These are phyloP conservation scores for Termitomyces sp. DNA, from an alignment of 768 basidiomycete genomes.

Conservation along the genomic window DNA sequence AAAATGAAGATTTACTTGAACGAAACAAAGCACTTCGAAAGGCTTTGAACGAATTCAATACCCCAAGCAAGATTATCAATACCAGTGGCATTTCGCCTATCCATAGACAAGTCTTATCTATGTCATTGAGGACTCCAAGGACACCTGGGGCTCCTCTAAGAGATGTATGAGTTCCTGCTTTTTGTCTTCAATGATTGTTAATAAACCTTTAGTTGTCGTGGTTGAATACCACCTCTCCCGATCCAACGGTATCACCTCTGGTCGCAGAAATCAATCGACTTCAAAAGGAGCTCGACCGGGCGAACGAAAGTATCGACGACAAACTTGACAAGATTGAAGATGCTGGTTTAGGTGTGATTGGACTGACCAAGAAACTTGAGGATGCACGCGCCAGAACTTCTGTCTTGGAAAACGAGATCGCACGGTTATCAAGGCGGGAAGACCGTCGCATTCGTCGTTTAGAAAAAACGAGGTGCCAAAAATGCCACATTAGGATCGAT, in stretches of 20 bases:
- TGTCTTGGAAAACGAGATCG: slow-evolving; percentile 62
- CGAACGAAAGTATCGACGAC: slow-evolving; percentile 83
- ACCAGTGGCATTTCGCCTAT: slow-evolving; percentile 68
- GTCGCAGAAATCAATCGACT: slow-evolving; percentile 69
- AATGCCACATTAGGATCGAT: slow-evolving; percentile 63
- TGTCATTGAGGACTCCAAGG: slow-evolving; percentile 64
- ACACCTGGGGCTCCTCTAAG: slow-evolving; percentile 75
- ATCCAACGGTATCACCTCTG: slow-evolving; percentile 54
- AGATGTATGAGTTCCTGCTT: slow-evolving; percentile 54
- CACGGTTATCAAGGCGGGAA: slow-evolving; percentile 58
- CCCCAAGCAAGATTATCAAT: slow-evolving; percentile 53
- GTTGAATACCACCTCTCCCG: slow-evolving; percentile 56
- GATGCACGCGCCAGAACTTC: slow-evolving; percentile 58
- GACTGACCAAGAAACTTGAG: slow-evolving; percentile 62
- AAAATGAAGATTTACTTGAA: slow-evolving; percentile 72
- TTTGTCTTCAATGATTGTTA: neutral
- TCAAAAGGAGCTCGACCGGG: slow-evolving; percentile 68
- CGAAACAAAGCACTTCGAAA: slow-evolving; percentile 55
- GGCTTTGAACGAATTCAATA: slow-evolving; percentile 44
- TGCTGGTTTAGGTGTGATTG: slow-evolving; percentile 69
- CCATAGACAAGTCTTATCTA: slow-evolving; percentile 62
- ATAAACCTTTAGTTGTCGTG: slow-evolving; percentile 57
- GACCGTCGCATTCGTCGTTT: slow-evolving; percentile 61
- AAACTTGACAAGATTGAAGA: slow-evolving; percentile 84
- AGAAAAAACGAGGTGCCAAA: slow-evolving; percentile 58